Evolutionary conservation across 2,329 filamentous ascomycete species (phyloP), one percentile per base, ranked within the genome.

Genomic region (Arthrobotrys musiformis): DNA sequence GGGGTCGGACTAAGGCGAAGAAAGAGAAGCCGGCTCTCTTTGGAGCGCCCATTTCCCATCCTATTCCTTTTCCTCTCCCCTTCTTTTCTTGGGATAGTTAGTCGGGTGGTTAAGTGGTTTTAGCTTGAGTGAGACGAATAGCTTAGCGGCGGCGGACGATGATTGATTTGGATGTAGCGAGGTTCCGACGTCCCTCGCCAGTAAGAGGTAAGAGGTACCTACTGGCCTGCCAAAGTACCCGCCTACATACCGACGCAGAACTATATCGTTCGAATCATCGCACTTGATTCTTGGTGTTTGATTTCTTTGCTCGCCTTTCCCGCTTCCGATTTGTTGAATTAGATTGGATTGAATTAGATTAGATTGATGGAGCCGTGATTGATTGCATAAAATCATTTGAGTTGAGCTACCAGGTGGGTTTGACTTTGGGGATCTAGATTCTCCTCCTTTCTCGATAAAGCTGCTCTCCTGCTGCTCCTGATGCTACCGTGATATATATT

Each of bases 121-220:
- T 37, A 35, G n/a, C 50, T 56, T 22, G 50, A 40, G 54, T 40
- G 54, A 58, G 54, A 58, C 54, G 54, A 58, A 52, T 24, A 56
- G 35, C n/a, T 72, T 67, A 74, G 70, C 70, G 70, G 61, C 70
- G 70, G 70, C 17, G 40, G n/a, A 42, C 40, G 40, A 19, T 62
- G 62, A 74, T 74, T 75, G 70, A n/a, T n/a, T n/a, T n/a, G 63
- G 56, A 68, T 63, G 70, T 68, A 68, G 68, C 68, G 68, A 72
- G 68, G 60, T 72, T 72, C 68, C 68, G 68, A 72, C 68, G 68
- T 64, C 58, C 60, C 46, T 70, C 50, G 63, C 63, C 33, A 68
- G 62, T n/a, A 44, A 6, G 37, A n/a, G 13, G 30, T 33, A 4
- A 42, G 37, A n/a, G 37, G 40, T 42, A 33, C 17, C 50, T 17